Evolutionary conservation across 1,284 basidiomycete species (phyloP).

Genomic region (Malassezia vespertilionis): DNA sequence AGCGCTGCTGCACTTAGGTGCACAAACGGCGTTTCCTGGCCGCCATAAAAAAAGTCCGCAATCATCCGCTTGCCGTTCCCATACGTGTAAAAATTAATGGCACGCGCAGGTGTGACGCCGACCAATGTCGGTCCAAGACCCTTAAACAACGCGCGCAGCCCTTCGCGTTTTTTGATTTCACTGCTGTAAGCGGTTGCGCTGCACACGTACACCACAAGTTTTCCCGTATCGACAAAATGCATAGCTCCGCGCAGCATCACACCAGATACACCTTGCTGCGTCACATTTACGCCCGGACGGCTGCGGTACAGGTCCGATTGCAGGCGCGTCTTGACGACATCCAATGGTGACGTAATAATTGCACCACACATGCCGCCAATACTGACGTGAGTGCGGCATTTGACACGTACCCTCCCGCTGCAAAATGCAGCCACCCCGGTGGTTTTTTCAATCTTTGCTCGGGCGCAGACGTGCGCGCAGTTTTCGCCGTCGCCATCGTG

Average conservation of each 20-base stretch:
- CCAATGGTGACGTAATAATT: slow-evolving; percentile 89
- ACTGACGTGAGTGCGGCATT: slow-evolving; percentile 50
- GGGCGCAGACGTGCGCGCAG: background rate
- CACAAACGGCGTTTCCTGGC: slow-evolving; percentile 70
- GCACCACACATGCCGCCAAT: slow-evolving; percentile 96
- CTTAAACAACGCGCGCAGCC: slow-evolving; percentile 78
- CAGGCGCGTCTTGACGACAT: slow-evolving; percentile 93
- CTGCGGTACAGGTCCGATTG: slow-evolving; percentile 76
- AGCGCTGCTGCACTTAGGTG: slow-evolving; percentile 76
- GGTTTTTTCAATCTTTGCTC: background rate
- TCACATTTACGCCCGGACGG: slow-evolving; percentile 1
- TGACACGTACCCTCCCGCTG: slow-evolving; percentile 49
- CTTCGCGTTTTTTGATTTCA: slow-evolving; percentile 60
- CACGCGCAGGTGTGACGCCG: slow-evolving; percentile 76
- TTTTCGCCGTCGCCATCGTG: background rate
- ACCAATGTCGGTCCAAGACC: slow-evolving; percentile 88
- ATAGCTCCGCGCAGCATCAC: slow-evolving; percentile 59
- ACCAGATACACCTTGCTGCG: slow-evolving; percentile 16
- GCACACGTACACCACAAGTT: slow-evolving; percentile 55
- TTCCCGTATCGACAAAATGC: slow-evolving; percentile 88
- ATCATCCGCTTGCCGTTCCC: slow-evolving; percentile 90
- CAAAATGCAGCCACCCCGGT: slow-evolving; percentile 48
- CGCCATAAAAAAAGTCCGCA: slow-evolving; percentile 58
- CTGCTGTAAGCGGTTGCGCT: background rate
- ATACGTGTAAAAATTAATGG: slow-evolving; percentile 97